phyloP scores from a whole-genome alignment of 306 rosid species.

The Rubus idaeus region DNA sequence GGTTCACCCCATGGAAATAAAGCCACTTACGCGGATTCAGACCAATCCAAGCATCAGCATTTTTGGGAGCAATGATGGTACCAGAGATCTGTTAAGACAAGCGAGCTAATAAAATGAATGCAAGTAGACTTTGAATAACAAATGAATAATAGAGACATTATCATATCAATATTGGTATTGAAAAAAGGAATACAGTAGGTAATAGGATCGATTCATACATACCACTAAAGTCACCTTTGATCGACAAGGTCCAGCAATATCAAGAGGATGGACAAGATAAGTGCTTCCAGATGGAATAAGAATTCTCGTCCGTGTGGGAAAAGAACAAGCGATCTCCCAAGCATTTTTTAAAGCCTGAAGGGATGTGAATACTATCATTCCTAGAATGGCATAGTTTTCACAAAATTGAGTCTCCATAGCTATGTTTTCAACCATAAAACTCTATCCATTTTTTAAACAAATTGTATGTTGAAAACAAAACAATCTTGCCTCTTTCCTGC shows the following conservation, averaged over 20 bases:
- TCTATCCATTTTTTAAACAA: not conserved
- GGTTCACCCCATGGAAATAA: conserved; percentile 64
- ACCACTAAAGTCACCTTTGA: conserved; percentile 67
- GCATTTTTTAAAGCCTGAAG: conserved; percentile 61
- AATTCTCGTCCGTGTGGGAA: conserved; percentile 31
- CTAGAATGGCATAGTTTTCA: not conserved
- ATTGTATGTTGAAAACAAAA: not conserved
- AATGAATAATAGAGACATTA: not conserved
- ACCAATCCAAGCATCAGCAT: conserved; percentile 67
- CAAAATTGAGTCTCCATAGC: not conserved
- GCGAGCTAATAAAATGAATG: conserved; percentile 16
- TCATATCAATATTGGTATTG: not conserved
- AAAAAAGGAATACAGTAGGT: not conserved
- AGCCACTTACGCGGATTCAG: conserved; percentile 67
- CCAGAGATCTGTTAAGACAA: conserved; percentile 58
- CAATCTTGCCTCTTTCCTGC: not conserved
- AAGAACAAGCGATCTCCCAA: conserved; percentile 77
- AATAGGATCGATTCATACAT: conserved; percentile 36
- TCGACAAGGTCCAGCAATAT: conserved; percentile 76
- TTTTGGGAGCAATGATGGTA: conserved; percentile 65
- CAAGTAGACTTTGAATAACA: not conserved
- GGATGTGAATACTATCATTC: not conserved
- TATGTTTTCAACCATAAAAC: not conserved
- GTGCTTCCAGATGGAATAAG: conserved; percentile 51
- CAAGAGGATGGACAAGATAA: conserved; percentile 61